Conservation (phyloP, 1,139 yeast genomes). For the Candida sp. region DNA sequence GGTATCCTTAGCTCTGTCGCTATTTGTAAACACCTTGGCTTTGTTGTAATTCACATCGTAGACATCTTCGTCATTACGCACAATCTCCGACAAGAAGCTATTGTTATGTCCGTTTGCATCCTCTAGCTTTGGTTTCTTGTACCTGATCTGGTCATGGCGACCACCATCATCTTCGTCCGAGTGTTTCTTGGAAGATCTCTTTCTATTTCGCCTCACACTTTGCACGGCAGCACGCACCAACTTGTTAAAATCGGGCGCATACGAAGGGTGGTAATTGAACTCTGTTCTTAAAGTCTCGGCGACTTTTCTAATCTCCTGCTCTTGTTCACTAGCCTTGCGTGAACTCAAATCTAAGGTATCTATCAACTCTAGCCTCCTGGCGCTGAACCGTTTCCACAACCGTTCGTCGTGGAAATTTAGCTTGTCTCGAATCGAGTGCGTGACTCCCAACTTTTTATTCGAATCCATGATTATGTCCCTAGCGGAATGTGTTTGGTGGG, state of each 20-base stretch:
- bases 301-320: conserved; percentile 73
- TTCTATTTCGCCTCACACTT: conserved; percentile 50
- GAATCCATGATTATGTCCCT: conserved; percentile 1
- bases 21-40: conserved; percentile 29
- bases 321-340: conserved; percentile 93
- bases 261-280: conserved; percentile 66
- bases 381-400: conserved; percentile 88
- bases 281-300: conserved; percentile 79
- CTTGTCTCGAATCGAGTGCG: conserved; percentile 75
- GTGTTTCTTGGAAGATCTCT: conserved; percentile 38
- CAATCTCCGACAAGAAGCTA: conserved; percentile 39
- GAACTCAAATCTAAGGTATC: conserved; percentile 79
- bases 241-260: conserved; percentile 78
- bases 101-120: conserved; percentile 3
- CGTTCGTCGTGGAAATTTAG: conserved; percentile 81
- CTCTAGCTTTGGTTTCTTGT: neutral
- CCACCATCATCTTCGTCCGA: conserved; percentile 1
- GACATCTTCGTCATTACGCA: conserved; percentile 36
- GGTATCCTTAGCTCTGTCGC: conserved; percentile 42
- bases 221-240: conserved; percentile 94
- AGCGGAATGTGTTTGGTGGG: neutral
- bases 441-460: conserved; percentile 56
- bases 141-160: neutral
- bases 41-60: conserved; percentile 39
- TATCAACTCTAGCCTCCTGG: conserved; percentile 85